Conservation (phyloP, 805 yeast species). For the Lipomyces lipofer region DNA sequence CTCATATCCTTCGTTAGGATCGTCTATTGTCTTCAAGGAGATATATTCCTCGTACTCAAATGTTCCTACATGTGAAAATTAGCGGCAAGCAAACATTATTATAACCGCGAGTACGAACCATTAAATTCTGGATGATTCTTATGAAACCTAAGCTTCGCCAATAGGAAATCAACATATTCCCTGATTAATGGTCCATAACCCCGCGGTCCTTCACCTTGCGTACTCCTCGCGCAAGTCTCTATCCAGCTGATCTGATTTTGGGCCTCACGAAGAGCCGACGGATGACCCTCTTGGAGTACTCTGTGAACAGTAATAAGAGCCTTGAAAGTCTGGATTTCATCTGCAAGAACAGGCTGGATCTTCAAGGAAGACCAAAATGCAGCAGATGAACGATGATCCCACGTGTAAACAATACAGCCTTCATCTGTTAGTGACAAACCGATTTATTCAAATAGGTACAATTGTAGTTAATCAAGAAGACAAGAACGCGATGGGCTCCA, state of each 20-base stretch:
- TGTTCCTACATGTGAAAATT: conserved; percentile 44
- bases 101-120: conserved; percentile 49
- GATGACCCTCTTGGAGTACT: conserved; percentile 98
- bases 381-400: conserved; percentile 87
- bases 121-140: conserved; percentile 81
- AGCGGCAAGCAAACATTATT: no score
- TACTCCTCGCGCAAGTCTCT: conserved; percentile 61
- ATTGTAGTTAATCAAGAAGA: not conserved
- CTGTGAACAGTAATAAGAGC: conserved; percentile 84
- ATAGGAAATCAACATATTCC: conserved; percentile 70
- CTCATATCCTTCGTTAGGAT: conserved; percentile 89
- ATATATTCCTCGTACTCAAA: conserved; percentile 96
- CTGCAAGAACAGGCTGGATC: conserved; percentile 73
- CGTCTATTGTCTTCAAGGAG: conserved; percentile 80
- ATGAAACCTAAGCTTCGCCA: conserved; percentile 79
- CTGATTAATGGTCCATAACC: conserved; percentile 71
- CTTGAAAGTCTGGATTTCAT: conserved; percentile 83
- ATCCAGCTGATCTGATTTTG: conserved; percentile 77
- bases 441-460: no score
- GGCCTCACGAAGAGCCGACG: conserved; percentile 76
- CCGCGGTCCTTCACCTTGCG: conserved; percentile 45
- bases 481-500: not conserved
- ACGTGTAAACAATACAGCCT: conserved; percentile 74
- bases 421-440: not conserved
- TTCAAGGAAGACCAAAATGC: conserved; percentile 85